Conservation (phyloP, 2,329 filamentous ascomycete species). For the Neopestalotiopsis sp. region DNA sequence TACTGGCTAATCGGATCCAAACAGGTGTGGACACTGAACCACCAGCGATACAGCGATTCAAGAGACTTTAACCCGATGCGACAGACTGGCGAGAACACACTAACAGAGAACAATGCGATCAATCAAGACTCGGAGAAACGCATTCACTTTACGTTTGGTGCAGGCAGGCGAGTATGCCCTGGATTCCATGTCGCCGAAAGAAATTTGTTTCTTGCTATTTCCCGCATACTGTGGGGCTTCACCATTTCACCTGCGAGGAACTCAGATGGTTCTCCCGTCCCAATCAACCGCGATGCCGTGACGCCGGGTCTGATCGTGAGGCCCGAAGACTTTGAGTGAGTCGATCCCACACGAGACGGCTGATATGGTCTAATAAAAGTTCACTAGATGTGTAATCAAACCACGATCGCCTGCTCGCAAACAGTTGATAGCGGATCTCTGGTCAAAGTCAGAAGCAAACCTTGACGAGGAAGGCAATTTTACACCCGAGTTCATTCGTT, state of each 20-base stretch:
- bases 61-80: neutral
- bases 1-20: too few species aligned
- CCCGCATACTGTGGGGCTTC: constrained; percentile 52
- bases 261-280: neutral
- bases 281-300: neutral
- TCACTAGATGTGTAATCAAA: neutral
- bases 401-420: neutral
- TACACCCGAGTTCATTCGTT: neutral
- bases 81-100: neutral
- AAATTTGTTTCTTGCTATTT: constrained; percentile 51
- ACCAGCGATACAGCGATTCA: neutral
- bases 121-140: constrained; percentile 46
- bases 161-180: constrained; percentile 60
- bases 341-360: neutral
- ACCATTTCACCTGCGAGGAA: constrained; percentile 34
- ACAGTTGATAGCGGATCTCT: neutral
- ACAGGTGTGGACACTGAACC: neutral
- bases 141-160: constrained; percentile 62
- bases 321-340: neutral
- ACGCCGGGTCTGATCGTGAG: neutral
- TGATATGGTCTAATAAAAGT: neutral
- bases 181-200: constrained; percentile 60
- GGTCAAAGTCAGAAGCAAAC: neutral
- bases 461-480: neutral
- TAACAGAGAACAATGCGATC: constrained; percentile 23